Percentiles rank a stretch among this genome's conserved stretches.
phyloP scores from a whole-genome alignment of 306 rosid species.

The Dryas alaskensis region DNA sequence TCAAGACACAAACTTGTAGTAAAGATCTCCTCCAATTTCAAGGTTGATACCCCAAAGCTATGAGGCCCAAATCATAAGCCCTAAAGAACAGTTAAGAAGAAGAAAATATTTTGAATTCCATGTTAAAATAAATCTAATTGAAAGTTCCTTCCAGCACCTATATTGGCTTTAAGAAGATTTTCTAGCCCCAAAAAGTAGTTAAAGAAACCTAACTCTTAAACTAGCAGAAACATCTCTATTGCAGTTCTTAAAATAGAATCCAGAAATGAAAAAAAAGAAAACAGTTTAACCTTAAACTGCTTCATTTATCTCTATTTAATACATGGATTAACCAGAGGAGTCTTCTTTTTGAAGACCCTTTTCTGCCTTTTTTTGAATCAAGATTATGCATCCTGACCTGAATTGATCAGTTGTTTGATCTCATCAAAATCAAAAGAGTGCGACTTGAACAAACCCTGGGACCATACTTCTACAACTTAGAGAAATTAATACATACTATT shows the following conservation, averaged over 20 bases:
- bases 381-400: background rate
- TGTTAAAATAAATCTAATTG: background rate
- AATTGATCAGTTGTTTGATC: background rate
- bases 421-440: background rate
- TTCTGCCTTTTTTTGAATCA: background rate
- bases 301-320: background rate
- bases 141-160: no score
- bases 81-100: no score
- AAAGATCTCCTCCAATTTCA: no score
- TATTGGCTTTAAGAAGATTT: no score
- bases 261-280: background rate
- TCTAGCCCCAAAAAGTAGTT: background rate
- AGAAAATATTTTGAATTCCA: background rate
- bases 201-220: background rate
- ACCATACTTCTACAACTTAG: background rate
- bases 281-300: no score
- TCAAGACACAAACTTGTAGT: background rate
- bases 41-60: no score
- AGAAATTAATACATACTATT: no score
- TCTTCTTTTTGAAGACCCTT: no score
- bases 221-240: background rate
- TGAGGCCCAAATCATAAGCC: no score
- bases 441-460: background rate
- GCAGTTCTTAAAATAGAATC: background rate
- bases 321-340: background rate